A percentile compares a stretch with the other conserved stretches of the same genome.
Evolutionary conservation across 495 filamentous ascomycete species (phyloP).

Genomic region (Penicillium ochrochloron): DNA sequence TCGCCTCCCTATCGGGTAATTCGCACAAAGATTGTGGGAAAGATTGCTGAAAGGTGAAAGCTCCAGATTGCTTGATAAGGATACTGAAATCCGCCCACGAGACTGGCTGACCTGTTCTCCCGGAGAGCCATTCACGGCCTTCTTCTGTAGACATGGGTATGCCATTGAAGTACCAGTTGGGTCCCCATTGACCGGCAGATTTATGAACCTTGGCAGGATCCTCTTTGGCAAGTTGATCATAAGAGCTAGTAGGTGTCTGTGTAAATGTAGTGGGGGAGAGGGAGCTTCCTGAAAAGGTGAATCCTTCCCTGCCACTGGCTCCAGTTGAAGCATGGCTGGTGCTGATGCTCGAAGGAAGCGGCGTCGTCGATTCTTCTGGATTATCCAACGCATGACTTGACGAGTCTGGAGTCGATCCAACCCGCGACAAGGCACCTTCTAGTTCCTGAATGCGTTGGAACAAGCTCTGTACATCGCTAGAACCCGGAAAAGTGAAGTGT

Average conservation of each 20-base stretch:
- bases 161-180: constrained; percentile 30
- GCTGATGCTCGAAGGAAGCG: background rate
- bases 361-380: background rate
- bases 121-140: constrained; percentile 23
- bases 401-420: background rate
- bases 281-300: background rate
- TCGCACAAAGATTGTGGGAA: constrained; percentile 14
- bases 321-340: background rate
- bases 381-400: background rate
- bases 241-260: background rate
- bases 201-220: background rate
- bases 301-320: constrained; percentile 2
- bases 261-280: background rate
- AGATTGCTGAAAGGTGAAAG: background rate
- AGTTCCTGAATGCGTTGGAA: constrained; percentile 20
- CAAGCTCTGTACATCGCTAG: constrained; percentile 16
- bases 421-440: constrained; percentile 12
- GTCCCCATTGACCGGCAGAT: constrained; percentile 17
- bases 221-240: background rate
- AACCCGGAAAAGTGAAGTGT: background rate
- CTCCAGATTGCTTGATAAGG: background rate
- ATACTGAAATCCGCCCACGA: constrained; percentile 16
- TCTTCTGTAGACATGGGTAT: constrained; percentile 23
- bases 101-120: constrained; percentile 20
- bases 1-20: constrained; percentile 16